Base-by-base conservation (phyloP, 371 early-diverging fungal genomes). In the Fennellomyces sp. region DNA sequence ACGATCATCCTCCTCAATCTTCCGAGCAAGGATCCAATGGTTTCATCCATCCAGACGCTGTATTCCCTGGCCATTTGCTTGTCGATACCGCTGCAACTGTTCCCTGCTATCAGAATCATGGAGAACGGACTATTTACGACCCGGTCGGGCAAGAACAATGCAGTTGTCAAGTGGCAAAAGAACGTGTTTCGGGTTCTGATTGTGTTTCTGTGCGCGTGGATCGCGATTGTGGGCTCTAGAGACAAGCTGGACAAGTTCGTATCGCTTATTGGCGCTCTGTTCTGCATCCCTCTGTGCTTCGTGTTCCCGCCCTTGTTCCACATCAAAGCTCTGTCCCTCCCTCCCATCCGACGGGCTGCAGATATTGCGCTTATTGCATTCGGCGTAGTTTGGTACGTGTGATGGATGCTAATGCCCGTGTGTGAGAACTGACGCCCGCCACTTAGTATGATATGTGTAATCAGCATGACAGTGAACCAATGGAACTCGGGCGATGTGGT, bases 11-110 rank as follows among this genome's bases (percentile, higher is more conserved):
- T 93, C 29, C 70, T 92, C 29, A 93, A 93, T 73, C 68, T 94
- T 33, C 94, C 93, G 5, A 81, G 82, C 36, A 77, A 80, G 31
- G 82, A 85, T 26, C 82, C 78, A 5, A 61, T 84, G 47, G 87
- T 89, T 12, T 83, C 84, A 47, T 68, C 81, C 23, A 82, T 94
- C 23, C 92, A 92, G 63, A 80, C 84, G 23, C 71, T 94, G 5
- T 95, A 95, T 72, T 90, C 91, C 2, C 70, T 94, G 28, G 94
- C 95, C n/a, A 93, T 95, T 49, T 82, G 92, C 64, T 67, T 93
- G 6, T 89, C 92, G 2, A 92, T 93, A 52, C 95, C 95, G 0
- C 72, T 95, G 5, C 88, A 88, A 41, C 77, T 93, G 11, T 95
- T 93, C 63, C 94, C 95, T 3, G 90, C 90, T 2, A 86, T 92